Conservation (phyloP, 768 basidiomycete species). For the Suillus subaureus region DNA sequence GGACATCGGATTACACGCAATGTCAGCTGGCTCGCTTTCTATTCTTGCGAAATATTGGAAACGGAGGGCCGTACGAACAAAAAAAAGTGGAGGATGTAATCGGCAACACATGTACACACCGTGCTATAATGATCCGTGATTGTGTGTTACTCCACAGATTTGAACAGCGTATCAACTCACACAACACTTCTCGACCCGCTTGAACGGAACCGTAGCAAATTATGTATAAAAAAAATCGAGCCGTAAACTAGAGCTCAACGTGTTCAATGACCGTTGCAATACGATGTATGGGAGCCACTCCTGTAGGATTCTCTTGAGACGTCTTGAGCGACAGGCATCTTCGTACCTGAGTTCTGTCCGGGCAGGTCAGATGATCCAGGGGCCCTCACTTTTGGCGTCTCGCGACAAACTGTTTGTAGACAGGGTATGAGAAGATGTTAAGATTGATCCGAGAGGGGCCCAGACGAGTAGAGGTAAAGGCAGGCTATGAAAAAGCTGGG, state of each 20-base stretch:
- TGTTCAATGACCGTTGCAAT: neutral
- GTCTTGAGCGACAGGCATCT: neutral
- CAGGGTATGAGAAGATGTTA: neutral
- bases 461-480: neutral
- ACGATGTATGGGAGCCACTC: neutral
- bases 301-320: neutral
- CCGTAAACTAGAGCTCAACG: neutral
- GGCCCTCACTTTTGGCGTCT: neutral
- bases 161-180: neutral
- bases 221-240: neutral
- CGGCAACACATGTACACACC: neutral
- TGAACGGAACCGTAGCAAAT: neutral
- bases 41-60: neutral
- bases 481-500: neutral
- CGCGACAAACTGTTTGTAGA: neutral
- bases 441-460: neutral
- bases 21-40: slow-evolving; percentile 3
- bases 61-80: slow-evolving; percentile 12
- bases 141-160: slow-evolving; percentile 5
- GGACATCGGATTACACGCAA: neutral
- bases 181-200: neutral
- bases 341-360: neutral
- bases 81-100: slow-evolving; percentile 4
- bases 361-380: neutral
- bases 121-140: neutral